phyloP scores from a whole-genome alignment of 805 yeast genomes.

The Vanderwaltozyma yarrowii region DNA sequence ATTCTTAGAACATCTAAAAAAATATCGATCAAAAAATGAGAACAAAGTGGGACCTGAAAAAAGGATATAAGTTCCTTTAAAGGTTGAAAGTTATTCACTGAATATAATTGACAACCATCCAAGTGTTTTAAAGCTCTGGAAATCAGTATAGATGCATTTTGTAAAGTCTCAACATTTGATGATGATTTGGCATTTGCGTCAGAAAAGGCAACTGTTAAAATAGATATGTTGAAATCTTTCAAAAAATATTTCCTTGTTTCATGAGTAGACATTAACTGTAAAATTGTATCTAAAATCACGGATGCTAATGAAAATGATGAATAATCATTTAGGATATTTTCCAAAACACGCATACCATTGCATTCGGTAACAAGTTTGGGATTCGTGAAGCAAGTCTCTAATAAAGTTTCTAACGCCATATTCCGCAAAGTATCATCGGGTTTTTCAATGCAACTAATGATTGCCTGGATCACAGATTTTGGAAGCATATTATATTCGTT shows the following conservation, averaged over 20 bases:
- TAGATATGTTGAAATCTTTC: constrained; percentile 52
- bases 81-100: constrained; percentile 45
- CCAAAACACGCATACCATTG: constrained; percentile 37
- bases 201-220: constrained; percentile 60
- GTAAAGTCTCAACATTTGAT: constrained; percentile 43
- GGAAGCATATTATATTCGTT: constrained; percentile 50
- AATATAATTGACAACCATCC: constrained; percentile 63
- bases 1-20: constrained; percentile 59
- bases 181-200: constrained; percentile 44
- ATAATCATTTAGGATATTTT: constrained; percentile 18
- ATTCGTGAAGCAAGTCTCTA: constrained; percentile 41
- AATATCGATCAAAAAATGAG: constrained; percentile 60
- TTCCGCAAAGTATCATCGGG: constrained; percentile 40
- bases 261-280: constrained; percentile 21
- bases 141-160: constrained; percentile 49
- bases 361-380: constrained; percentile 38
- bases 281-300: constrained; percentile 20
- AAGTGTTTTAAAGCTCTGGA: constrained; percentile 56
- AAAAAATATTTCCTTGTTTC: constrained; percentile 29
- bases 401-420: constrained; percentile 45
- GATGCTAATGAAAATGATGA: constrained; percentile 19
- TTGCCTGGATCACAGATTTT: constrained; percentile 55
- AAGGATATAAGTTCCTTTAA: constrained; percentile 51
- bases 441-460: constrained; percentile 55
- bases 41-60: constrained; percentile 46